phyloP scores from a whole-genome alignment of 345 rosid species.

The Chamaenerion angustifolium region DNA sequence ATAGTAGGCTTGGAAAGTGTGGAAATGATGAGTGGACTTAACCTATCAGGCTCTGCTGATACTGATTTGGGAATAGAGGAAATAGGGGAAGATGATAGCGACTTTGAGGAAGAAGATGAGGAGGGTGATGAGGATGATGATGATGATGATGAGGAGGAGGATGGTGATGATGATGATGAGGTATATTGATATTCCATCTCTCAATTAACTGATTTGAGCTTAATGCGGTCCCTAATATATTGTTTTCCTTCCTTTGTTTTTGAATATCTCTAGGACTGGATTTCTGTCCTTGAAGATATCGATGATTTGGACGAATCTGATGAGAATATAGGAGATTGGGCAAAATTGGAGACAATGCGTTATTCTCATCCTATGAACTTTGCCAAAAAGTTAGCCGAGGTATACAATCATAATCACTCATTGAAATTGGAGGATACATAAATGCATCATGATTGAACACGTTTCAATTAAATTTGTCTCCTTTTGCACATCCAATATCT shows the following conservation, averaged over 20 bases:
- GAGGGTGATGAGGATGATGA: conserved; percentile 20
- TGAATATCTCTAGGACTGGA: conserved; percentile 51
- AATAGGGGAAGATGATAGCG: conserved; percentile 48
- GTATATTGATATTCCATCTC: conserved; percentile 15
- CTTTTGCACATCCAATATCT: too few species aligned
- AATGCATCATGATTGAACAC: not conserved
- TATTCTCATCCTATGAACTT: conserved; percentile 88
- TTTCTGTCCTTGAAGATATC: conserved; percentile 50
- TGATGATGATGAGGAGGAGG: conserved; percentile 15
- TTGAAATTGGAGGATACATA: not conserved
- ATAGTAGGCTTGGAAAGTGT: conserved; percentile 69
- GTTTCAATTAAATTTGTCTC: too few species aligned
- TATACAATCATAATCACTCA: conserved; percentile 3
- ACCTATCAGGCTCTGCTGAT: conserved; percentile 48
- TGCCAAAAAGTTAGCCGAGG: conserved; percentile 74
- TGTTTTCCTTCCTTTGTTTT: too few species aligned
- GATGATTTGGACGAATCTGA: conserved; percentile 45
- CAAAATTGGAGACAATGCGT: conserved; percentile 79
- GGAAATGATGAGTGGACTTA: conserved; percentile 72
- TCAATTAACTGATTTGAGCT: not conserved
- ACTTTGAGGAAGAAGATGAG: conserved; percentile 34
- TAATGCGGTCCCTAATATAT: not conserved
- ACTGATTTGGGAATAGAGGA: conserved; percentile 58
- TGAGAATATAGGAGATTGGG: conserved; percentile 74
- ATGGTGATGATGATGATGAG: conserved; percentile 33